These are phyloP conservation scores for Cardiospermum halicacabum DNA, from an alignment of 345 rosid species.

Conservation along the genomic window DNA sequence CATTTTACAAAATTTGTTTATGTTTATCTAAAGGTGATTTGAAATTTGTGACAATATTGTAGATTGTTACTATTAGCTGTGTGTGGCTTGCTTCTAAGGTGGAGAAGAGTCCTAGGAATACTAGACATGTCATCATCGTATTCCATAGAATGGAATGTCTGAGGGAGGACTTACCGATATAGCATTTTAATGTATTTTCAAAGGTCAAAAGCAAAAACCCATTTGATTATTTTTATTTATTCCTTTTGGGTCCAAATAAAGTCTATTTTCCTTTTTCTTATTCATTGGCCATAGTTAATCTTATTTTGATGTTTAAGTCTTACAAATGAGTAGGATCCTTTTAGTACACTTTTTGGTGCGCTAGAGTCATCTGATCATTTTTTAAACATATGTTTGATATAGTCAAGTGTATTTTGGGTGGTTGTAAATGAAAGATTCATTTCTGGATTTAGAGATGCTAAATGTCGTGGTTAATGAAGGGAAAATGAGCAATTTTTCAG, in stretches of 20 bases:
- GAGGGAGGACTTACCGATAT: constrained; percentile 72
- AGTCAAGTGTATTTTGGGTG: no score
- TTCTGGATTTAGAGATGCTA: no score
- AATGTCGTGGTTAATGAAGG: no score
- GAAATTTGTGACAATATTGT: constrained; percentile 15
- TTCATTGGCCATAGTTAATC: background rate
- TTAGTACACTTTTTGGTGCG: background rate
- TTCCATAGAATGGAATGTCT: constrained; percentile 95
- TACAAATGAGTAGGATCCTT: background rate
- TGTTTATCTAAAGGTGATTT: constrained; percentile 7
- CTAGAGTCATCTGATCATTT: background rate
- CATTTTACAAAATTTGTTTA: background rate
- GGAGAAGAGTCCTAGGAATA: constrained; percentile 82
- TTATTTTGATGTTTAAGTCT: background rate
- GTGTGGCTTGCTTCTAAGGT: constrained; percentile 90
- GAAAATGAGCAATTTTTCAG: no score
- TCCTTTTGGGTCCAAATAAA: constrained; percentile 1
- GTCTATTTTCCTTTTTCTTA: background rate
- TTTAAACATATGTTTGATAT: background rate
- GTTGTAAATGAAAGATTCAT: no score
- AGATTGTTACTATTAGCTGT: constrained; percentile 92
- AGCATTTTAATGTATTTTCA: constrained; percentile 67
- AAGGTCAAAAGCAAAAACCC: constrained; percentile 42
- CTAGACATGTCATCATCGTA: constrained; percentile 86
- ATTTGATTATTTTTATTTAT: background rate